Evolutionary conservation across 305 asterid species (phyloP).

Genomic region (Fraxinus nigra): DNA sequence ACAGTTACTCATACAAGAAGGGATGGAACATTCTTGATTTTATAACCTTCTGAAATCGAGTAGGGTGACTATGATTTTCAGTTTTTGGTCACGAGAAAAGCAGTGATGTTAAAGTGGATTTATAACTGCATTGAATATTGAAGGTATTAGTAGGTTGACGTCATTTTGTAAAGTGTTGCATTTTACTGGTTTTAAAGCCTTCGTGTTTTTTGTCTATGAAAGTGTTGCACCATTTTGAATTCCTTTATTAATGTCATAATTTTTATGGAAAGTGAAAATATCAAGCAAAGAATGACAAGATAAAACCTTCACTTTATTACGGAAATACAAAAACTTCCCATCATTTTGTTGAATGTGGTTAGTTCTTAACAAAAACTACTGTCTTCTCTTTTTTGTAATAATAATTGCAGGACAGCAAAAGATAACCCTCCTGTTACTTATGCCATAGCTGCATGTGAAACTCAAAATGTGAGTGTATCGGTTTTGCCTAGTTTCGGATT

Average conservation of each 20-base stretch:
- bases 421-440: slow-evolving; percentile 88
- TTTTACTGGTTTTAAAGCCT: background rate
- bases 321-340: background rate
- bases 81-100: background rate
- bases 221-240: background rate
- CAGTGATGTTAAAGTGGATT: background rate
- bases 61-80: background rate
- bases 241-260: background rate
- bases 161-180: background rate
- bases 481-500: slow-evolving; percentile 95
- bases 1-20: background rate
- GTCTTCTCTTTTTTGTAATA: background rate
- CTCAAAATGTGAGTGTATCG: slow-evolving; percentile 91
- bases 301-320: background rate
- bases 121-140: background rate
- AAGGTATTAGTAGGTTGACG: background rate
- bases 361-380: background rate
- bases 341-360: background rate
- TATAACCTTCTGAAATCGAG: background rate
- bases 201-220: background rate
- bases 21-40: background rate
- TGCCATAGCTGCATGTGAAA: slow-evolving; percentile 95
- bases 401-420: slow-evolving; percentile 75
- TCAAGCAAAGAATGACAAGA: background rate
- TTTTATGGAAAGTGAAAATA: background rate